phyloP scores from a whole-genome alignment of 2,329 filamentous ascomycete species.

The Fusarium agapanthi region DNA sequence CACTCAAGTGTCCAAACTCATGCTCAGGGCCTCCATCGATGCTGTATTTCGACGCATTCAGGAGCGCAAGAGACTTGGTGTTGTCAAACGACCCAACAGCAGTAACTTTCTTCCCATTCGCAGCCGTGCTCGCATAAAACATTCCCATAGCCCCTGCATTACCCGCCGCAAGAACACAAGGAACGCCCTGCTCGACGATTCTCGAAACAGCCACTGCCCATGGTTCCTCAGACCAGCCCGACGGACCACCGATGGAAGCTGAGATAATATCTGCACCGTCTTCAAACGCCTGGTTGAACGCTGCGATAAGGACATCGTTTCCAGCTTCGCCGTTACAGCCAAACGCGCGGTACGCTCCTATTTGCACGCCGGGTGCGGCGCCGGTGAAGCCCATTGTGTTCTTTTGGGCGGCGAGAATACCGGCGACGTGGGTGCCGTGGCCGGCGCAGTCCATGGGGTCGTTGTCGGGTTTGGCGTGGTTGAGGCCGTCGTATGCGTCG shows the following conservation, averaged over 20 bases:
- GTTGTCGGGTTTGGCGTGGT: conserved; percentile 53
- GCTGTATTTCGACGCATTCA: conserved; percentile 53
- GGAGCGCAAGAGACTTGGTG: conserved; percentile 51
- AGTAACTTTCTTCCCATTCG: conserved; percentile 57
- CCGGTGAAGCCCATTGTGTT: conserved; percentile 65
- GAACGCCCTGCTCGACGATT: conserved; percentile 63
- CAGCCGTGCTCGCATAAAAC: conserved; percentile 60
- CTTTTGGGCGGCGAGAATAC: conserved; percentile 67
- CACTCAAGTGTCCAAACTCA: conserved; percentile 55
- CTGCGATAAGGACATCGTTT: conserved; percentile 66
- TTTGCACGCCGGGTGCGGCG: conserved; percentile 62
- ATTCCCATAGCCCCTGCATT: conserved; percentile 58
- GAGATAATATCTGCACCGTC: conserved; percentile 67
- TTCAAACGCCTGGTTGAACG: conserved; percentile 68
- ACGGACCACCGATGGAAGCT: conserved; percentile 60
- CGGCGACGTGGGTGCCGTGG: conserved; percentile 70
- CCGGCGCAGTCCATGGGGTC: conserved; percentile 66
- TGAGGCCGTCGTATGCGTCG: conserved; percentile 57
- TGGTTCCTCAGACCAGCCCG: conserved; percentile 62
- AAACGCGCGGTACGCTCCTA: conserved; percentile 67
- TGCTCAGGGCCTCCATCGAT: conserved; percentile 47
- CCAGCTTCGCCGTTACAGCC: conserved; percentile 60
- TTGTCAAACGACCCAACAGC: conserved; percentile 63
- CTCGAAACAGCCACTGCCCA: conserved; percentile 60
- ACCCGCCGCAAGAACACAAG: conserved; percentile 62